Evolutionary conservation across 2,329 filamentous ascomycete genomes (phyloP).

Genomic region (Cercospora sp.): DNA sequence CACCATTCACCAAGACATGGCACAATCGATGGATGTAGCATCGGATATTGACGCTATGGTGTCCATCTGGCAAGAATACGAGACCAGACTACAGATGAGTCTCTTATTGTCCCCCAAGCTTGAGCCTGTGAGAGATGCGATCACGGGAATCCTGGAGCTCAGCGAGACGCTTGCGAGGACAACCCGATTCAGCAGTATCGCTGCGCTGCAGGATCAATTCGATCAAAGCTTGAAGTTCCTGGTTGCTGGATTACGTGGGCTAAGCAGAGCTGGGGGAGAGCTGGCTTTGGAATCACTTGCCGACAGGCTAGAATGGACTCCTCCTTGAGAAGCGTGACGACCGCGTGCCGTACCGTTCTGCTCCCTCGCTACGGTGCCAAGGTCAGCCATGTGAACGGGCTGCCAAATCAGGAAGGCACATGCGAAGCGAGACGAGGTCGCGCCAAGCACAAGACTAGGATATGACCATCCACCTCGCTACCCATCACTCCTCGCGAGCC

Average conservation of each 20-base stretch:
- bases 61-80: conserved; percentile 63
- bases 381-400: background rate
- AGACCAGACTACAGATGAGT: conserved; percentile 63
- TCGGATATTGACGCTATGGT: conserved; percentile 82
- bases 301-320: conserved; percentile 65
- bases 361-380: background rate
- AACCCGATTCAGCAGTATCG: conserved; percentile 49
- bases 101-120: conserved; percentile 69
- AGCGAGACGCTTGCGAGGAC: conserved; percentile 50
- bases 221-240: conserved; percentile 69
- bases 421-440: background rate
- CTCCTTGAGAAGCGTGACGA: conserved; percentile 5
- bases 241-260: conserved; percentile 68
- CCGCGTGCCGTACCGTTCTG: background rate
- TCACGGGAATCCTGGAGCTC: conserved; percentile 76
- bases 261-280: conserved; percentile 72
- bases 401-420: conserved; percentile 4
- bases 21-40: conserved; percentile 57
- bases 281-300: conserved; percentile 76
- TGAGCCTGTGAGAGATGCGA: conserved; percentile 67
- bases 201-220: conserved; percentile 63
- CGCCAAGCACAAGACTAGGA: background rate
- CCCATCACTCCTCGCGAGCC: background rate
- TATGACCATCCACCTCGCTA: background rate
- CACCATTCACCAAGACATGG: conserved; percentile 59